phyloP scores from a whole-genome alignment of 2,329 filamentous ascomycete species.

The Trichoderma atrobrunneum region DNA sequence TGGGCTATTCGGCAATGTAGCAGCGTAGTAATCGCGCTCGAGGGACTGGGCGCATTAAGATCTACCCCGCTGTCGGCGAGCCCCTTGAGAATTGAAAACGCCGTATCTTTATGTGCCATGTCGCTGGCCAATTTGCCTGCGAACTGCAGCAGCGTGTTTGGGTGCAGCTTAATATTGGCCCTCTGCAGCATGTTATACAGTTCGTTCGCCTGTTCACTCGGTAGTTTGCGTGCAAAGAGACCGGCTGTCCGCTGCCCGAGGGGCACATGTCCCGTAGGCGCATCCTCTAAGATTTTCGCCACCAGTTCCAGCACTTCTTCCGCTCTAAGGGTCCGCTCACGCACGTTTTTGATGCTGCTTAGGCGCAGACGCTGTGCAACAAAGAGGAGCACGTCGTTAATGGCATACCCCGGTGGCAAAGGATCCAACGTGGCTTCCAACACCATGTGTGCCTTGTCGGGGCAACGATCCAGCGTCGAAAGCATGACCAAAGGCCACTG shows the following conservation, averaged over 20 bases:
- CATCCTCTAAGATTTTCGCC: constrained; percentile 30
- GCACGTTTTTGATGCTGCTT: constrained; percentile 19
- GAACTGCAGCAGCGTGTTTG: constrained; percentile 47
- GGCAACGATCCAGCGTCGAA: constrained; percentile 34
- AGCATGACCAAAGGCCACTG: constrained; percentile 38
- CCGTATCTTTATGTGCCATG: constrained; percentile 38
- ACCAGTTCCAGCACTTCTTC: constrained; percentile 32
- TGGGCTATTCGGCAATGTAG: constrained; percentile 39
- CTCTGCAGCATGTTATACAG: constrained; percentile 37
- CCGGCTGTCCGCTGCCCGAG: constrained; percentile 41
- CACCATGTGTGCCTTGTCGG: constrained; percentile 33
- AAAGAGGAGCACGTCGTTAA: constrained; percentile 37
- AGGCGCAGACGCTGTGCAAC: constrained; percentile 28
- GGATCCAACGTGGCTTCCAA: constrained; percentile 39
- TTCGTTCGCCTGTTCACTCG: constrained; percentile 31
- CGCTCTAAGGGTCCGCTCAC: constrained; percentile 27
- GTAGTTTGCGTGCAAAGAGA: constrained; percentile 30
- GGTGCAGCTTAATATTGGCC: constrained; percentile 34
- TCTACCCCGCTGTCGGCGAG: constrained; percentile 40
- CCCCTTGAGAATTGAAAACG: constrained; percentile 42
- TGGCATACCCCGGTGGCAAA: constrained; percentile 37
- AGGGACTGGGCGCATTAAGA: constrained; percentile 46
- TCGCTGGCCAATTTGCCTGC: constrained; percentile 44
- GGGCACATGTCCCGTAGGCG: constrained; percentile 31
- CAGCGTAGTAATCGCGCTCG: constrained; percentile 58